Evolutionary conservation across 176 grass and related monocot species (phyloP).

Genomic region (Musa beccarii): DNA sequence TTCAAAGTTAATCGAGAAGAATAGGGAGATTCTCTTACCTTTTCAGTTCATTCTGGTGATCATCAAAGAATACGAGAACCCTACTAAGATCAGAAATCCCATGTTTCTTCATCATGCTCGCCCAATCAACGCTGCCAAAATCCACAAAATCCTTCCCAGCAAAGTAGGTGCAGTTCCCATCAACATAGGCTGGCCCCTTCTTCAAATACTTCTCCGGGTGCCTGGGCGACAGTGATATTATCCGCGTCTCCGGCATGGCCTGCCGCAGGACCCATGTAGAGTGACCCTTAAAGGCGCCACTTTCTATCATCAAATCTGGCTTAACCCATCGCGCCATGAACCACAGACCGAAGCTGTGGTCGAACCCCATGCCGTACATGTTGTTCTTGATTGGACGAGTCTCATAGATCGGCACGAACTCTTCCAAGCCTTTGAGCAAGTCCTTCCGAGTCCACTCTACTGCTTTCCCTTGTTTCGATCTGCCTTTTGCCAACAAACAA

Average conservation of each 20-base stretch:
- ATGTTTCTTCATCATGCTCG: constrained; percentile 51
- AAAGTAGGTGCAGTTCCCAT: constrained; percentile 85
- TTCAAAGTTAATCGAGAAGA: not conserved
- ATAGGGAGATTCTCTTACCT: constrained; percentile 28
- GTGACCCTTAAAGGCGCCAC: constrained; percentile 88
- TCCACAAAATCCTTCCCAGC: constrained; percentile 75
- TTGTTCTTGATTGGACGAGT: constrained; percentile 86
- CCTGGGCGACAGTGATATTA: constrained; percentile 66
- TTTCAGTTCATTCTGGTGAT: constrained; percentile 91
- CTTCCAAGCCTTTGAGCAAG: constrained; percentile 64
- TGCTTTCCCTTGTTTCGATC: constrained; percentile 62
- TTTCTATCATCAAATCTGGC: constrained; percentile 85
- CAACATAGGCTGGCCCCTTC: constrained; percentile 90
- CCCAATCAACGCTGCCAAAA: constrained; percentile 74
- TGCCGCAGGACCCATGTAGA: constrained; percentile 85
- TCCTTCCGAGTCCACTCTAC: constrained; percentile 65
- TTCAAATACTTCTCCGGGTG: constrained; percentile 83
- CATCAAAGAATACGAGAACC: constrained; percentile 91
- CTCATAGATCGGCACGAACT: constrained; percentile 81
- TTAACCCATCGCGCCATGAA: constrained; percentile 88
- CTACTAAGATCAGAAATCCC: constrained; percentile 59
- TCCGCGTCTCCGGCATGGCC: constrained; percentile 62
- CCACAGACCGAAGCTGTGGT: constrained; percentile 95
- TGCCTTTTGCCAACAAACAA: constrained; percentile 61
- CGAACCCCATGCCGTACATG: constrained; percentile 81